Base-by-base conservation (phyloP, 2,329 filamentous ascomycete genomes). In the Aspergillus arachidicola region DNA sequence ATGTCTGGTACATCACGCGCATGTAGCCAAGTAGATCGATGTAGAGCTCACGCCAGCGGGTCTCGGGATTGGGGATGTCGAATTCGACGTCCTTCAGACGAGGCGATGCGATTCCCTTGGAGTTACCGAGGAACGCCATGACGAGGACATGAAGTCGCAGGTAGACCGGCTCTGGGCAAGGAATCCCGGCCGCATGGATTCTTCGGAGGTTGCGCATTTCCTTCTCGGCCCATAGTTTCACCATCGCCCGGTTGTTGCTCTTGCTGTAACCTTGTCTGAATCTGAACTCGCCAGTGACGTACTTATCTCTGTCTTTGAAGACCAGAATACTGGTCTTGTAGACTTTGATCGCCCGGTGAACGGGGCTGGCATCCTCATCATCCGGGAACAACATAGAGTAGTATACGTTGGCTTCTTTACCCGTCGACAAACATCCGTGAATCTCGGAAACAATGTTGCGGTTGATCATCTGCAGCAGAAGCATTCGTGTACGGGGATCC, bases 331-430 rank as follows among this genome's bases (percentile, higher is more conserved):
- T 91, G 9, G 95, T 99, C 85, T 99, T 99, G 87, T 99, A 99
- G 57, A 99, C 92, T 81, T 99, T 99, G 83, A 98, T 93, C 14
- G 95, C 95, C 56, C 93, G 88, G 73, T 97, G 92, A 0, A 89
- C 81, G 23, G 84, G 80, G 2, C 75, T 71, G 21, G 79, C 78
- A 45, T 83, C 82, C 9, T 85, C 79, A 7, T 66, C 80, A 6
- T 82, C 78, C 2, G 85, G 82, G 1, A 87, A 82, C 3, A 88
- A 86, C 12, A 96, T 85, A 21, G 94, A 93, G 67, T 96, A 93
- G 80, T 99, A 99, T 30, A 99, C 95, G 76, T 99, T 99, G 64
- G 95, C 95, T 79, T 99, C 95, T 78, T 99, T 99, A 61, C 95
- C 95, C 0, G 95, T 99, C 65, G 93, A 97, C 70, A 99, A 86